Conservation (phyloP, 2,329 filamentous ascomycete genomes). For the Pseudocercospora fuligena region DNA sequence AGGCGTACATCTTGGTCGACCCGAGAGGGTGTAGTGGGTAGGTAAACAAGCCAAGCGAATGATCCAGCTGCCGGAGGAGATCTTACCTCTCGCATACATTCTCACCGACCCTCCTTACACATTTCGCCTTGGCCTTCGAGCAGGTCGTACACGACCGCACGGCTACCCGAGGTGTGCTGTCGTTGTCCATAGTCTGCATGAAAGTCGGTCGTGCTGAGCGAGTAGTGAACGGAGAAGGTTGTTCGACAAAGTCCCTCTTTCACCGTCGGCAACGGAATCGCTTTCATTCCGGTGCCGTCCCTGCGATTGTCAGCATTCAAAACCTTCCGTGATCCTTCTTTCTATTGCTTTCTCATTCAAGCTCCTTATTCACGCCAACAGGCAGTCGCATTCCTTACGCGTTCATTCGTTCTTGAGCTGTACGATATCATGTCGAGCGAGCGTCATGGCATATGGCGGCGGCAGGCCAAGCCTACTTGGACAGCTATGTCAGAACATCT, state of each 20-base stretch:
- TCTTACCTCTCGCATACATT: slow-evolving; percentile 36
- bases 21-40: no score
- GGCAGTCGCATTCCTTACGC: no score
- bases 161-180: slow-evolving; percentile 1
- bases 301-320: background rate
- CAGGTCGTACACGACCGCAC: slow-evolving; percentile 38
- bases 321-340: background rate
- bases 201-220: background rate
- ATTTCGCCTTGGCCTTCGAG: slow-evolving; percentile 42
- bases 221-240: background rate
- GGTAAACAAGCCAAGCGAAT: background rate
- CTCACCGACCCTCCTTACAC: slow-evolving; percentile 33
- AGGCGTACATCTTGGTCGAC: background rate
- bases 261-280: background rate
- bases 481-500: slow-evolving; percentile 7
- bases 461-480: background rate
- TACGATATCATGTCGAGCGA: background rate
- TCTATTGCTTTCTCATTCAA: background rate
- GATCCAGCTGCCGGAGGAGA: background rate
- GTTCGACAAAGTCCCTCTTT: background rate
- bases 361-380: no score
- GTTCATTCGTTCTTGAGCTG: background rate
- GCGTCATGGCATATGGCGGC: background rate
- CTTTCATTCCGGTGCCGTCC: background rate
- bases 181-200: slow-evolving; percentile 5